These are phyloP conservation scores for Coemansia sp. DNA, from an alignment of 192 early-diverging fungal species.

Conservation along the genomic window DNA sequence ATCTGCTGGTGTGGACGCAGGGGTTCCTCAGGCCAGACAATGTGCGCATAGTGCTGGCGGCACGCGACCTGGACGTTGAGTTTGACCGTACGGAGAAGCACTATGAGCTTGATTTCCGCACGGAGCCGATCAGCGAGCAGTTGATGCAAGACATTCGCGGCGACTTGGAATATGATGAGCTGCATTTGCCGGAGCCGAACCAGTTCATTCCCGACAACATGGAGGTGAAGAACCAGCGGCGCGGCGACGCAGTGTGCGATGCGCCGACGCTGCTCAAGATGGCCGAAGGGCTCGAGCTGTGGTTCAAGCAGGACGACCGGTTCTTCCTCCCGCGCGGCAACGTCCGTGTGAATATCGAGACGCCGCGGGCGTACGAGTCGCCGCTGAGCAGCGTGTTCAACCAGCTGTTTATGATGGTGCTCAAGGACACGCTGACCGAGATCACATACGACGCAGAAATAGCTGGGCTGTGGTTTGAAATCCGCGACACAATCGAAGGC, in stretches of 20 bases:
- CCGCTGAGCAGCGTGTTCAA: constrained; percentile 70
- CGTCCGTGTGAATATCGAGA: constrained; percentile 68
- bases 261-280: constrained; percentile 34
- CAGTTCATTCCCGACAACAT: constrained; percentile 86
- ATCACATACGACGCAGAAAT: constrained; percentile 88
- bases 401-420: constrained; percentile 71
- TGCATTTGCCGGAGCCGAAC: constrained; percentile 75
- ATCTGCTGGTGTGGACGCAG: constrained; percentile 64
- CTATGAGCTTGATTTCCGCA: constrained; percentile 80
- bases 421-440: constrained; percentile 84
- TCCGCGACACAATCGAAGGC: constrained; percentile 72
- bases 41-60: constrained; percentile 58
- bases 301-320: constrained; percentile 94
- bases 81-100: constrained; percentile 66
- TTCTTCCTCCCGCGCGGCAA: constrained; percentile 90
- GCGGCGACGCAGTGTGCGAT: constrained; percentile 8
- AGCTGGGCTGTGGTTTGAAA: constrained; percentile 77
- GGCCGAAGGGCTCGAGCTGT: constrained; percentile 62
- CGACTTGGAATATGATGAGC: constrained; percentile 45
- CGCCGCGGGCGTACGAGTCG: constrained; percentile 74
- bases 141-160: constrained; percentile 46
- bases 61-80: constrained; percentile 45
- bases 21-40: constrained; percentile 62
- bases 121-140: constrained; percentile 58
- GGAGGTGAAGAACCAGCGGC: constrained; percentile 52